Percentiles rank a stretch among this genome's conserved stretches.
phyloP scores from a whole-genome alignment of 2,329 filamentous ascomycete species.

The Fusarium veterinarium region DNA sequence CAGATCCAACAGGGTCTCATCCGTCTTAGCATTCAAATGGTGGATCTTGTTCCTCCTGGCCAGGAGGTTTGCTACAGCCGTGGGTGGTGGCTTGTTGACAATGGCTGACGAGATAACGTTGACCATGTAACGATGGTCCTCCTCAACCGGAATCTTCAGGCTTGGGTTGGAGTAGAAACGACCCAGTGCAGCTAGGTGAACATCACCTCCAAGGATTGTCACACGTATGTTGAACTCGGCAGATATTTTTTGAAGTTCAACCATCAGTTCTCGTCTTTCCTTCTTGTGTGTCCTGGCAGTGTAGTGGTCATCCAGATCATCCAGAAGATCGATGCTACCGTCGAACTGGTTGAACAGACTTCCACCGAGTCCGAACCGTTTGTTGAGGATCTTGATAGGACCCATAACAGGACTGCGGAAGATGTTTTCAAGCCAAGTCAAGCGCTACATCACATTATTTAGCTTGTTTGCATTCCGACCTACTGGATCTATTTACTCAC shows the following conservation, averaged over 20 bases:
- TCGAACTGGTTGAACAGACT: conserved; percentile 94
- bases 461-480: background rate
- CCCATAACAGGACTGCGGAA: conserved; percentile 87
- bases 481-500: conserved; percentile 56
- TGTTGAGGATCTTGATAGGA: conserved; percentile 89
- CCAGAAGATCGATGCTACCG: conserved; percentile 89
- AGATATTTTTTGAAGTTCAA: conserved; percentile 84
- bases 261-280: conserved; percentile 82
- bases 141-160: conserved; percentile 78
- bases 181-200: conserved; percentile 90
- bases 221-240: conserved; percentile 88
- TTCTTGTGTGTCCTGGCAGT: conserved; percentile 91
- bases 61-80: conserved; percentile 88
- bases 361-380: conserved; percentile 86
- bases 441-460: conserved; percentile 62
- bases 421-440: conserved; percentile 97
- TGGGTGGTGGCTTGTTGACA: conserved; percentile 91
- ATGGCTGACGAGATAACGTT: conserved; percentile 96
- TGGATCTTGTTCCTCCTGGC: conserved; percentile 89
- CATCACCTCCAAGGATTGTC: conserved; percentile 93
- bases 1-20: conserved; percentile 93
- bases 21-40: conserved; percentile 76
- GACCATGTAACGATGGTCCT: conserved; percentile 93
- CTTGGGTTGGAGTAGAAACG: conserved; percentile 94
- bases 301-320: conserved; percentile 96